Evolutionary conservation across 108 stramenopile species (phyloP).

Genomic region (Discostella pseudostelligera): DNA sequence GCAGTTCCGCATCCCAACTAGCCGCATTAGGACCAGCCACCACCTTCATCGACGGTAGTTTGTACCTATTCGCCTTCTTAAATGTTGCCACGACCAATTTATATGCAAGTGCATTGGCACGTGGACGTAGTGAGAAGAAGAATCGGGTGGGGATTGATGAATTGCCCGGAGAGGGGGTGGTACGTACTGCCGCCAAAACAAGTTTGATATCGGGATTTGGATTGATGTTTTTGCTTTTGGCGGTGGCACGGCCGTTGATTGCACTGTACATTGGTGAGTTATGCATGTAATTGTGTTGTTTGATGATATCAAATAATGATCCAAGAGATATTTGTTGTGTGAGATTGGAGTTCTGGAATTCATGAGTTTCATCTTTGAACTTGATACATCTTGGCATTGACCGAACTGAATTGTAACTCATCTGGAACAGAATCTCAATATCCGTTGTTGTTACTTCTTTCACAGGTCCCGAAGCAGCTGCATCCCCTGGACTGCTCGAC

Average conservation of each 20-base stretch:
- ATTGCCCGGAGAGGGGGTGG: slow-evolving; percentile 63
- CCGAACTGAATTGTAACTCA: no score
- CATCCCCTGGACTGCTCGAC: slow-evolving; percentile 67
- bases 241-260: slow-evolving; percentile 64
- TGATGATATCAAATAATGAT: background rate
- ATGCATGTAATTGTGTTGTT: slow-evolving; percentile 6
- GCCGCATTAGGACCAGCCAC: slow-evolving; percentile 75
- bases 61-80: slow-evolving; percentile 83
- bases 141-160: slow-evolving; percentile 19
- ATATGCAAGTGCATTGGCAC: slow-evolving; percentile 72
- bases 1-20: slow-evolving; percentile 48
- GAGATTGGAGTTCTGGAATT: background rate
- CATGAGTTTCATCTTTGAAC: no score
- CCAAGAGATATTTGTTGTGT: background rate
- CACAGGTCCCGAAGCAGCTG: slow-evolving; percentile 57
- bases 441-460: background rate
- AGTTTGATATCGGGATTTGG: slow-evolving; percentile 69
- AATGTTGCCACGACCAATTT: slow-evolving; percentile 90
- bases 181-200: slow-evolving; percentile 68
- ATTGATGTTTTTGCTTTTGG: slow-evolving; percentile 63
- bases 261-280: slow-evolving; percentile 77
- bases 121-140: slow-evolving; percentile 24
- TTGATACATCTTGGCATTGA: no score
- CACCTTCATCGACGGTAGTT: slow-evolving; percentile 85
- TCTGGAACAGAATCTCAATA: no score